phyloP scores from a whole-genome alignment of 345 rosid species.

The Fremontodendron californicum region DNA sequence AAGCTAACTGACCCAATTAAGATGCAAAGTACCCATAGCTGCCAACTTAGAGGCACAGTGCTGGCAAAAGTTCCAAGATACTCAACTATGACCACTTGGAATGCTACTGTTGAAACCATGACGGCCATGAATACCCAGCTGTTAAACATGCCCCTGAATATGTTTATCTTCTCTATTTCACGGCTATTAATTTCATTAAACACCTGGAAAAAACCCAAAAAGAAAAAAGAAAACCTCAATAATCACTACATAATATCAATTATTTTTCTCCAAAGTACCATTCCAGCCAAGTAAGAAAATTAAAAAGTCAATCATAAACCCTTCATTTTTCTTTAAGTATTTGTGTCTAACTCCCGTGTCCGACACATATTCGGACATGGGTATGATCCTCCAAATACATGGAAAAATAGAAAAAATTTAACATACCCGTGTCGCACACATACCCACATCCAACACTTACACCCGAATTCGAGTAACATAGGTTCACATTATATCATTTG shows the following conservation, averaged over 20 bases:
- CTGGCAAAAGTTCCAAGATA: conserved; percentile 62
- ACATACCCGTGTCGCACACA: no score
- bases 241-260: not conserved
- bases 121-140: conserved; percentile 65
- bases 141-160: conserved; percentile 53
- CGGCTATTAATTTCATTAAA: conserved; percentile 78
- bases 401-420: no score
- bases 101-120: conserved; percentile 52
- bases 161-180: conserved; percentile 63
- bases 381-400: no score
- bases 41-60: conserved; percentile 86
- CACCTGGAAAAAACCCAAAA: conserved; percentile 23
- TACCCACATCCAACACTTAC: no score
- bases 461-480: no score
- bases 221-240: not conserved
- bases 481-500: not conserved
- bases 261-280: not conserved
- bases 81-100: conserved; percentile 80
- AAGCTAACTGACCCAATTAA: conserved; percentile 68
- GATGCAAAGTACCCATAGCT: conserved; percentile 71
- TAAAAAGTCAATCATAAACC: not conserved
- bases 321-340: no score
- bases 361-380: no score
- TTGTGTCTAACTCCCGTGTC: no score
- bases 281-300: not conserved